Conservation (phyloP, 2,329 filamentous ascomycete species). For the Aspergillus sp. region DNA sequence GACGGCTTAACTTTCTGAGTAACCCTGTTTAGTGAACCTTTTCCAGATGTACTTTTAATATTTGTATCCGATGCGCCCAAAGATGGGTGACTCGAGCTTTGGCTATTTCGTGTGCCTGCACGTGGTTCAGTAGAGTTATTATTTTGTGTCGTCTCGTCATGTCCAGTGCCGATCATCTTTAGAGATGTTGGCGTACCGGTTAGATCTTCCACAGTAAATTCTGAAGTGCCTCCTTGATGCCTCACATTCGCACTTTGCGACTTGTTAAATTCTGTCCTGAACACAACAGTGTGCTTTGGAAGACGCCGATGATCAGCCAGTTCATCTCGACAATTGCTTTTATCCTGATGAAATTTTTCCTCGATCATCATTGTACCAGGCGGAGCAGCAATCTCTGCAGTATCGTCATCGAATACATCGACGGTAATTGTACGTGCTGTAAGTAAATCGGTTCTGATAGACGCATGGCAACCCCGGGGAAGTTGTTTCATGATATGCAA, state of each 20-base stretch:
- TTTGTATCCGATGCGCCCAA: constrained; percentile 14
- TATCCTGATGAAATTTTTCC: constrained; percentile 40
- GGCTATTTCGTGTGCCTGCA: not conserved
- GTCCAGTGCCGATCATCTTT: no score
- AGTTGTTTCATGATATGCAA: constrained; percentile 45
- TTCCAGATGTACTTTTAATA: constrained; percentile 19
- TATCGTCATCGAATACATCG: constrained; percentile 40
- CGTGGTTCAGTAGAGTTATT: no score
- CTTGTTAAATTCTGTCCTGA: constrained; percentile 40
- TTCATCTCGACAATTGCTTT: constrained; percentile 24
- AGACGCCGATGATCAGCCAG: constrained; percentile 33
- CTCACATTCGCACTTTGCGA: constrained; percentile 33
- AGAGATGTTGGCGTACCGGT: no score
- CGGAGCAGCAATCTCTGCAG: constrained; percentile 38
- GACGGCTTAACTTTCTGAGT: constrained; percentile 29
- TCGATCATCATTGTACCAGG: constrained; percentile 43
- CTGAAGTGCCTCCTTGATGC: constrained; percentile 6
- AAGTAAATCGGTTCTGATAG: constrained; percentile 38
- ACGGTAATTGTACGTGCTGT: constrained; percentile 44
- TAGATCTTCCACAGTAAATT: no score
- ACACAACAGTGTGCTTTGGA: constrained; percentile 43
- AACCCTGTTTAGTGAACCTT: constrained; percentile 25
- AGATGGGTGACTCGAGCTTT: constrained; percentile 8
- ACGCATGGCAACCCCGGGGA: constrained; percentile 37
- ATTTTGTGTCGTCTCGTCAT: no score